phyloP scores from a whole-genome alignment of 2,329 filamentous ascomycete species.

The Diaporthe vexans region DNA sequence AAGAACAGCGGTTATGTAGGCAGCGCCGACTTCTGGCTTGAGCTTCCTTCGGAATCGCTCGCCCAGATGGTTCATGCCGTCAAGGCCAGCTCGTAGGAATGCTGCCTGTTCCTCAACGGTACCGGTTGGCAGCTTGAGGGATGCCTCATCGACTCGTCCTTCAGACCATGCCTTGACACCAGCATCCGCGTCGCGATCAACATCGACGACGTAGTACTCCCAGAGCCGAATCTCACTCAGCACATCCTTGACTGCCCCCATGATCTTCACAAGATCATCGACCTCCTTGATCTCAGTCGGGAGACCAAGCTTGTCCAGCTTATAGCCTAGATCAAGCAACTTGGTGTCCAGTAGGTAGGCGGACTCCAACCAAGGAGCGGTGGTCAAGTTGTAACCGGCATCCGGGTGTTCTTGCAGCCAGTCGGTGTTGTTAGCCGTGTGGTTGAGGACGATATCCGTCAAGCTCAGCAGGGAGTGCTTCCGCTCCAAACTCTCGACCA shows the following conservation, averaged over 20 bases:
- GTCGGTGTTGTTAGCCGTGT: slow-evolving; percentile 94
- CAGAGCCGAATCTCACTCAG: slow-evolving; percentile 85
- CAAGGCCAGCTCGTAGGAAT: slow-evolving; percentile 77
- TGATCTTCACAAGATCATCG: slow-evolving; percentile 83
- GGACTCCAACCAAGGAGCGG: slow-evolving; percentile 82
- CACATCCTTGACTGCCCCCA: slow-evolving; percentile 87
- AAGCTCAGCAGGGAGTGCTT: slow-evolving; percentile 88
- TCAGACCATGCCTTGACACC: slow-evolving; percentile 80
- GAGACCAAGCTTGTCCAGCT: slow-evolving; percentile 78
- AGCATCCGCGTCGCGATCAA: slow-evolving; percentile 78
- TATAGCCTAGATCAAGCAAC: slow-evolving; percentile 81
- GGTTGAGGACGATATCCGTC: slow-evolving; percentile 98
- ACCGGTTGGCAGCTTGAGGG: slow-evolving; percentile 65
- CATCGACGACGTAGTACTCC: slow-evolving; percentile 92
- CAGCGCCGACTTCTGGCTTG: slow-evolving; percentile 78
- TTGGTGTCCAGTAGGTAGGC: slow-evolving; percentile 73
- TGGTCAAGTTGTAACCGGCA: slow-evolving; percentile 92
- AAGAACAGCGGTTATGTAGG: slow-evolving; percentile 75
- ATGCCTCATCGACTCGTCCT: slow-evolving; percentile 58
- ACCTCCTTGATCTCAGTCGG: slow-evolving; percentile 79
- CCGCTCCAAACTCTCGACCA: slow-evolving; percentile 86
- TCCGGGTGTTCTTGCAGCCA: slow-evolving; percentile 97
- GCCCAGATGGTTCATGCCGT: slow-evolving; percentile 80
- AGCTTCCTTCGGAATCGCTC: slow-evolving; percentile 82
- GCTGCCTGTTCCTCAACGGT: slow-evolving; percentile 64